Percentiles rank a stretch among this genome's conserved stretches.
Conservation (phyloP, 169 alveolate genomes). For the Plasmodium vinckei region DNA sequence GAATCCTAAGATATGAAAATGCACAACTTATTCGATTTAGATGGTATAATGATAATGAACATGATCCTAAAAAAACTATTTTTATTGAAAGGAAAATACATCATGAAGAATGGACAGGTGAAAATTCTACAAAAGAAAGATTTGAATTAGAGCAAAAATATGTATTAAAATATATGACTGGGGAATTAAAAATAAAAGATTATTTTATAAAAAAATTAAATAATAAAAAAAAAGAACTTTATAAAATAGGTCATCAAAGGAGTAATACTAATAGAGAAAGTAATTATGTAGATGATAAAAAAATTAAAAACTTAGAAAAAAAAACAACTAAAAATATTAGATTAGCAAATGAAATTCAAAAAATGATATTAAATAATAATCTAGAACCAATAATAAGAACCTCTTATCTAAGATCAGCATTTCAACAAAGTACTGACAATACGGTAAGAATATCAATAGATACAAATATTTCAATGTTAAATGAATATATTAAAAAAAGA, state of each 20-base stretch:
- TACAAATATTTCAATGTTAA: slow-evolving; percentile 85
- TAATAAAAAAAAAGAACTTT: slow-evolving; percentile 17
- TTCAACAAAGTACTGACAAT: slow-evolving; percentile 81
- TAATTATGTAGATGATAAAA: no score
- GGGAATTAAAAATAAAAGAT: slow-evolving; percentile 46
- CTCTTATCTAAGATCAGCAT: slow-evolving; percentile 86
- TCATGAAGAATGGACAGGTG: slow-evolving; percentile 89
- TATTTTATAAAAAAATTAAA: slow-evolving; percentile 48
- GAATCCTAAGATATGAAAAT: slow-evolving; percentile 84
- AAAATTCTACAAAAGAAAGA: slow-evolving; percentile 85
- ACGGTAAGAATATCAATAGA: slow-evolving; percentile 85
- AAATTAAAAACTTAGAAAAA: neutral
- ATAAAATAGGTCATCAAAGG: no score
- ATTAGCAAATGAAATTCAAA: slow-evolving; percentile 81
- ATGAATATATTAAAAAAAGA: slow-evolving; percentile 69
- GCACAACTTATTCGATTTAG: slow-evolving; percentile 86
- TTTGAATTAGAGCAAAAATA: slow-evolving; percentile 80
- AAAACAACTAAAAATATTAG: slow-evolving; percentile 57
- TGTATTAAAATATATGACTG: slow-evolving; percentile 79
- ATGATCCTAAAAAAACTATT: slow-evolving; percentile 77
- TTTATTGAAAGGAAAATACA: slow-evolving; percentile 85
- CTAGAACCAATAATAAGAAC: slow-evolving; percentile 87
- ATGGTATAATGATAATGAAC: slow-evolving; percentile 86
- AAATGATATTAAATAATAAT: slow-evolving; percentile 68
- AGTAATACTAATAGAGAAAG: neutral